Evolutionary conservation across 805 yeast species (phyloP).

Genomic region (Pichia californica): DNA sequence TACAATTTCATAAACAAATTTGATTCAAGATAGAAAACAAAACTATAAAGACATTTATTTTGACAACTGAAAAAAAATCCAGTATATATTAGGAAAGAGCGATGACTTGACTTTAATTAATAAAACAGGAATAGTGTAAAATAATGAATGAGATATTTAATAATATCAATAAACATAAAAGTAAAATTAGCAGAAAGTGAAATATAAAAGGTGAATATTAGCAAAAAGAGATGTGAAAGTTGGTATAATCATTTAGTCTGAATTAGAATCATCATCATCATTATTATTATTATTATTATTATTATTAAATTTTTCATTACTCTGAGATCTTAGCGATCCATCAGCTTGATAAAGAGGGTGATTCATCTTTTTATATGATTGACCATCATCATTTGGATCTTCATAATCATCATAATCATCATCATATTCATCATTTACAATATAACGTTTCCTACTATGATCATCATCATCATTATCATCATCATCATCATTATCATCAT

Average conservation of each 20-base stretch:
- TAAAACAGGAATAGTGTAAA: too few species aligned
- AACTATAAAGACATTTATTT: too few species aligned
- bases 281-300: neutral
- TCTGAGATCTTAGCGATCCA: slow-evolving; percentile 23
- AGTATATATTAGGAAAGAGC: too few species aligned
- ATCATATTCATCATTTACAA: slow-evolving; percentile 4
- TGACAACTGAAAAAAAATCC: too few species aligned
- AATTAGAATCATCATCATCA: neutral
- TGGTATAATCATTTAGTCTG: neutral
- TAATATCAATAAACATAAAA: too few species aligned
- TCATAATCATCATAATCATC: slow-evolving; percentile 56
- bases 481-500: slow-evolving; percentile 34
- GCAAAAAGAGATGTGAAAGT: too few species aligned
- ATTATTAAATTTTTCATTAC: slow-evolving; percentile 8
- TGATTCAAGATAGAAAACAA: neutral
- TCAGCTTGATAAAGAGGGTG: slow-evolving; percentile 55
- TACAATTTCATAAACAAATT: neutral
- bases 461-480: slow-evolving; percentile 15
- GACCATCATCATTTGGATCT: slow-evolving; percentile 80
- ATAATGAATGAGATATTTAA: too few species aligned
- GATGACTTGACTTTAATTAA: too few species aligned
- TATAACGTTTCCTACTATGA: neutral
- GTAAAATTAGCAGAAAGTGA: too few species aligned
- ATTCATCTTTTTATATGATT: slow-evolving; percentile 55
- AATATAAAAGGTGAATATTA: too few species aligned